Base-by-base conservation (phyloP, 805 yeast genomes). In the Candida saitoana region DNA sequence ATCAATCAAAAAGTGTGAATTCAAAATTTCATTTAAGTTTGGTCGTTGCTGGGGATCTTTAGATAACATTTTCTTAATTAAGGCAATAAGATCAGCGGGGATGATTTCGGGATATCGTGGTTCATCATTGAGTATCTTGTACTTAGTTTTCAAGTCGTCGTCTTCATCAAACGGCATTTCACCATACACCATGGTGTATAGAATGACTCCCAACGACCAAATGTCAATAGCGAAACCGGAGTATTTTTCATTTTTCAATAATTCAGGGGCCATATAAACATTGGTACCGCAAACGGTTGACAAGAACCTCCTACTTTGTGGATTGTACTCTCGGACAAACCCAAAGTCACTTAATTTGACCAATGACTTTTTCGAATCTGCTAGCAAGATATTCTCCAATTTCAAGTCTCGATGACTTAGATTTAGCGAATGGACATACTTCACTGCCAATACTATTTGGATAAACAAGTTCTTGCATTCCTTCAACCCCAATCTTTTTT, bases 261-360 rank as follows among this genome's bases (percentile, higher is more conserved):
- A 69, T 57, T 91, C 99, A 0, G 99, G 99, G 0, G 99, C 96
- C 96, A 91, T 90, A 59, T 91, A 91, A 3, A 88, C 95, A 1
- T 89, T 80, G 0, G 98, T 91, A 2, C 99, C 99, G 63, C 99
- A 91, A 1, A 89, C 73, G 0, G 96, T 93, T 38, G 83, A 85
- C 25, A 91, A 63, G 36, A 83, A 61, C 4, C 72, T 63, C 38
- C 83, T 70, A 31, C 52, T 55, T 27, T 50, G 54, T 1, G 73
- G 73, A 39, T 62, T 65, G 48, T 55, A 79, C 52, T 87, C 96
- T 47, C 98, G 71, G 0, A 96, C 87, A 60, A 91, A 91, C 0
- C 99, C 99, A 63, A 91, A 90, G 65, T 91, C 99, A 4, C 96
- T 82, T 39, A 91, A 65, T 59, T 89, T 89, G 16, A 87, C 79